Percentiles rank a stretch among this genome's conserved stretches.
phyloP scores from a whole-genome alignment of 495 filamentous ascomycete genomes.

The Penicillium robsamsonii region DNA sequence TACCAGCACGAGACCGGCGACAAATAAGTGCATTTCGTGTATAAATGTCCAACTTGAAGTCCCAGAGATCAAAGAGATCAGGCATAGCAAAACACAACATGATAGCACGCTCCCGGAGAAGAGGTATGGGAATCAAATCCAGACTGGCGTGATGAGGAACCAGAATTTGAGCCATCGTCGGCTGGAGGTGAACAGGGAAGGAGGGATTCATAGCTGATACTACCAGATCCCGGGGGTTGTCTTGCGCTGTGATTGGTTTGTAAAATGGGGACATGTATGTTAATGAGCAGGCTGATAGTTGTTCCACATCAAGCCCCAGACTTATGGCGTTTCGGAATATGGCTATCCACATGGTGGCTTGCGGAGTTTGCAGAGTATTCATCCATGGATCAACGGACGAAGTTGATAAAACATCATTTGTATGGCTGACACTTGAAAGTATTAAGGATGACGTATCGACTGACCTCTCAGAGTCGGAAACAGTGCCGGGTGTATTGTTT shows the following conservation, averaged over 20 bases:
- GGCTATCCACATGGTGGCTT: conserved; percentile 20
- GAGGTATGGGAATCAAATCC: conserved; percentile 44
- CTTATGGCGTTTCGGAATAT: conserved; percentile 37
- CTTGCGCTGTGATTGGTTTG: conserved; percentile 20
- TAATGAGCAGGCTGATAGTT: conserved; percentile 23
- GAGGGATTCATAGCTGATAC: conserved; percentile 21
- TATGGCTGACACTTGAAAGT: background rate
- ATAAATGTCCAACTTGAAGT: conserved; percentile 45
- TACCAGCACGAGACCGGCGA: conserved; percentile 8
- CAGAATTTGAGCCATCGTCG: conserved; percentile 46
- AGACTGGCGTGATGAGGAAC: conserved; percentile 44
- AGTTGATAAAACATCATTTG: background rate
- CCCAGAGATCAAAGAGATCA: conserved; percentile 32
- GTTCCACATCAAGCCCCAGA: conserved; percentile 30
- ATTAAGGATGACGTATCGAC: too few species aligned
- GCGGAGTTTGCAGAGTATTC: conserved; percentile 17
- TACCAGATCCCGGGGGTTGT: conserved; percentile 26
- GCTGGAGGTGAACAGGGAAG: conserved; percentile 38
- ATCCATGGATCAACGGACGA: conserved; percentile 5
- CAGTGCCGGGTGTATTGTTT: background rate
- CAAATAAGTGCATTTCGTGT: conserved; percentile 25
- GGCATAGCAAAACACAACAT: conserved; percentile 34
- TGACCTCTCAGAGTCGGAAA: too few species aligned
- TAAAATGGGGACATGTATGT: conserved; percentile 40
- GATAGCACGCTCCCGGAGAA: conserved; percentile 38